Base-by-base conservation (phyloP, 441 rosid genomes). In the Adansonia gregorii region DNA sequence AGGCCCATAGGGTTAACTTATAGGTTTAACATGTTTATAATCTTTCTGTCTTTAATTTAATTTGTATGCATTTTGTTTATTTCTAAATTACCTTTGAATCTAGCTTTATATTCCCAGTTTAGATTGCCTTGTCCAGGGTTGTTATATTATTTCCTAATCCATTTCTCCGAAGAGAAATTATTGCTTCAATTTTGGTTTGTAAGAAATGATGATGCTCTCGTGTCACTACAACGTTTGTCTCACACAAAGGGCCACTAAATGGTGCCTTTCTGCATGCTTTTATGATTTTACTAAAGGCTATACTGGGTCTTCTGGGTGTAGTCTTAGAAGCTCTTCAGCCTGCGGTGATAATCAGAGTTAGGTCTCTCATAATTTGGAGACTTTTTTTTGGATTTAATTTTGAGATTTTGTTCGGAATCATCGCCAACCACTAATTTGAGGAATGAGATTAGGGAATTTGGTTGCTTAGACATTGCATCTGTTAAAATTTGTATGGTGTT, bases 251-350 rank as follows among this genome's bases (percentile, higher is more conserved):
- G 64, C 35, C 35, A 3, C 10, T 0, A 59, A 59, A 24, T 70
- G 45, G 43, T 52, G 58, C 5, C 60, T 51, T 35, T 22, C 31
- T 59, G 15, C 67, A 63, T 14, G 19, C 19, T 12, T 63, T 19
- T 63, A 31, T 63, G 45, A 14, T 14, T 27, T 63, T 63, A 60
- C 6, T 22, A 14, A 63, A 27, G 1, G 1, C 45, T 63, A 63
- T 63, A 14, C 14, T n/a, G 14, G 22, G 24, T 65, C 22, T 7
- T 65, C 49, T 39, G 24, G 24, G 27, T 65, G 22, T 41, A 9
- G 14, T 41, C 12, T 35, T 67, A 43, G 71, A 17, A 67, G 71
- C 71, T 67, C 19, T 67, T 14, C 24, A 8, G 27, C 27, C 71
- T 41, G 22, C 55, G 45, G 8, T 72, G 49, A 55, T 51, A 24